Percentiles rank a stretch among this genome's conserved stretches.
Evolutionary conservation across 768 basidiomycete species (phyloP).

Genomic region (Galerina sulciceps): DNA sequence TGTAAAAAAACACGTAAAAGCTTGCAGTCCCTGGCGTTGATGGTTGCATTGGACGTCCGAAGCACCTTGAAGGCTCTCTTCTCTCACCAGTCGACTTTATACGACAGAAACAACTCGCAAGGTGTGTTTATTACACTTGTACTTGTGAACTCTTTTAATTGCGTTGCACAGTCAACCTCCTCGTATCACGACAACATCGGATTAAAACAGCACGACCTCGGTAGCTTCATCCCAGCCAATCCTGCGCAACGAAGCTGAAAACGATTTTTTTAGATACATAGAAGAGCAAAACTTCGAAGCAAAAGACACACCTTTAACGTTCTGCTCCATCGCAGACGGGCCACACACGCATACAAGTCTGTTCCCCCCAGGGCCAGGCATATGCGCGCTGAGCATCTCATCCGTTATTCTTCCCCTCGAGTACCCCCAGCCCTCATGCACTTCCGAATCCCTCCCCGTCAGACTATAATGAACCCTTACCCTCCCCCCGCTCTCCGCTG

Average conservation of each 20-base stretch:
- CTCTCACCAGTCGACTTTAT: too few relatives aligned
- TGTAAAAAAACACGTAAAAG: too few relatives aligned
- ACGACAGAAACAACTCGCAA: too few relatives aligned
- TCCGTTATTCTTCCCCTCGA: slow-evolving; percentile 45
- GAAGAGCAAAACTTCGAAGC: too few relatives aligned
- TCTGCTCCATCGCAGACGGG: slow-evolving; percentile 35
- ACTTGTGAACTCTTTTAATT: too few relatives aligned
- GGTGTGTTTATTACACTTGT: too few relatives aligned
- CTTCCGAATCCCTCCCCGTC: slow-evolving; percentile 29
- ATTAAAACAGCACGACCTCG: neutral
- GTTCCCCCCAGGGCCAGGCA: slow-evolving; percentile 44
- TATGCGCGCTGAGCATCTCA: slow-evolving; percentile 38
- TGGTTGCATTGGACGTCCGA: too few relatives aligned
- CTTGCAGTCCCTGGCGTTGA: too few relatives aligned
- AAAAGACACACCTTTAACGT: slow-evolving; percentile 16
- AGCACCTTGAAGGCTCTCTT: too few relatives aligned
- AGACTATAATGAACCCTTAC: slow-evolving; percentile 51
- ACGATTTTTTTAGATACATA: neutral
- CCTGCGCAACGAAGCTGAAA: neutral
- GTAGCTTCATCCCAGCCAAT: neutral
- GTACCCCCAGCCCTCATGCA: slow-evolving; percentile 41
- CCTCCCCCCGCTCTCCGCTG: slow-evolving; percentile 26
- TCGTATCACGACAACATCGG: too few relatives aligned
- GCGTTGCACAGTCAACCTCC: too few relatives aligned
- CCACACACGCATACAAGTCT: slow-evolving; percentile 54